Evolutionary conservation across 345 rosid species (phyloP).

Genomic region (Lagerstroemia speciosa): DNA sequence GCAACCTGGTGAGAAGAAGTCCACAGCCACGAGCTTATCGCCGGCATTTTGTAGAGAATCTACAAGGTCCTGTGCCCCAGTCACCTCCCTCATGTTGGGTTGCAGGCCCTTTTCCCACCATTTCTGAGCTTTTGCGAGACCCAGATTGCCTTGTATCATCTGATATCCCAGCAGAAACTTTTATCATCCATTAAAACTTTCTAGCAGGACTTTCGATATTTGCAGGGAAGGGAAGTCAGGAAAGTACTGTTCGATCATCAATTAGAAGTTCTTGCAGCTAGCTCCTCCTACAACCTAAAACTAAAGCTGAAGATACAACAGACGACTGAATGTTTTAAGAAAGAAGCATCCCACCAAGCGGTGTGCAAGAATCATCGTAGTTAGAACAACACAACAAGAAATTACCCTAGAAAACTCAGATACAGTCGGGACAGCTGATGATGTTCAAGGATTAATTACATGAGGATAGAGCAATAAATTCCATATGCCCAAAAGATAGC

Average conservation of each 20-base stretch:
- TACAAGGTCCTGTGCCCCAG: conserved; percentile 77
- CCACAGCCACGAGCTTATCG: conserved; percentile 75
- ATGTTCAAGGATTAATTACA: neutral
- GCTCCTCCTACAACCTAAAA: no score
- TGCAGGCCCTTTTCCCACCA: conserved; percentile 92
- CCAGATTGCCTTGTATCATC: conserved; percentile 30
- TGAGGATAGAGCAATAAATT: neutral
- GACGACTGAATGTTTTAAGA: no score
- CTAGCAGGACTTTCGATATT: neutral
- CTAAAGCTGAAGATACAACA: no score
- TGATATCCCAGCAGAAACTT: neutral
- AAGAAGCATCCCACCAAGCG: neutral
- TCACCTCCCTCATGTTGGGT: conserved; percentile 76
- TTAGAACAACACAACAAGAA: neutral
- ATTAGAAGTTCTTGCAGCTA: neutral
- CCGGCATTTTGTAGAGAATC: conserved; percentile 61
- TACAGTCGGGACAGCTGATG: neutral
- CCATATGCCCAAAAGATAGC: neutral
- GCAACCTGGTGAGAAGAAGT: conserved; percentile 95
- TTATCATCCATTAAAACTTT: neutral
- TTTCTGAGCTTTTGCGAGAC: conserved; percentile 46
- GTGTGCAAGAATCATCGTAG: neutral
- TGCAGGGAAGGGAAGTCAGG: neutral
- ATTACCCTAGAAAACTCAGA: no score
- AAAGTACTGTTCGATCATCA: neutral